Evolutionary conservation across 2,329 filamentous ascomycete species (phyloP).

Genomic region (Pestalotiopsis sp.): DNA sequence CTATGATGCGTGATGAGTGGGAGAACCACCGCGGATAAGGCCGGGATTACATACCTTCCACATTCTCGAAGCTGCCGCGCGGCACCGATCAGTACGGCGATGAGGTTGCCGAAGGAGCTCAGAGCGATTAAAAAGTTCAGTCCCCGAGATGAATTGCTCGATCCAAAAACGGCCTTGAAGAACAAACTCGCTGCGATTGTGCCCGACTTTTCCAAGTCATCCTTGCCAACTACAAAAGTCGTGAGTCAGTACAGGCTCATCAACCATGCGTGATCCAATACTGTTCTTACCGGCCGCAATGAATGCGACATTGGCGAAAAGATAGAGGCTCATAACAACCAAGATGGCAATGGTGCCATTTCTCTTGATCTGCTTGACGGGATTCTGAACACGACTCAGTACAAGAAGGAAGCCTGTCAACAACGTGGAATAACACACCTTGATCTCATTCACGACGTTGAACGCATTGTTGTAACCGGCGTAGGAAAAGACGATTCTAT

Average conservation of each 20-base stretch:
- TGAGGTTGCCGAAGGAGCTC: conserved; percentile 59
- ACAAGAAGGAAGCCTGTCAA: background rate
- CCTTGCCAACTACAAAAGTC: conserved; percentile 42
- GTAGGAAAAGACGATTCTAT: conserved; percentile 61
- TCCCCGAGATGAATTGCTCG: conserved; percentile 45
- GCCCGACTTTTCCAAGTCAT: conserved; percentile 51
- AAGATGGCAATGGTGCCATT: conserved; percentile 50
- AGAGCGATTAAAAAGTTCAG: conserved; percentile 59
- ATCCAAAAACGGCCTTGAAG: conserved; percentile 59
- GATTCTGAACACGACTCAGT: conserved; percentile 40
- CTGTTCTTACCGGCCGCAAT: conserved; percentile 49
- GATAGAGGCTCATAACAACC: conserved; percentile 54
- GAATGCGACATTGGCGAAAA: conserved; percentile 61
- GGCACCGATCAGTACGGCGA: conserved; percentile 54
- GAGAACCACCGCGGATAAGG: background rate
- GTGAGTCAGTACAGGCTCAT: background rate
- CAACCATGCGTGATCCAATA: no score
- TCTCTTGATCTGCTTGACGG: conserved; percentile 53
- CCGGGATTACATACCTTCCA: conserved; percentile 38
- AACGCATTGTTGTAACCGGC: conserved; percentile 60
- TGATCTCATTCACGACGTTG: conserved; percentile 62
- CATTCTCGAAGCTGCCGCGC: conserved; percentile 61
- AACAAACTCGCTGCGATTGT: conserved; percentile 58
- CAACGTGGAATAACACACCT: conserved; percentile 27
- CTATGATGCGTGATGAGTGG: conserved; percentile 23